phyloP scores from a whole-genome alignment of 495 filamentous ascomycete genomes.

The Penicillium parvum region DNA sequence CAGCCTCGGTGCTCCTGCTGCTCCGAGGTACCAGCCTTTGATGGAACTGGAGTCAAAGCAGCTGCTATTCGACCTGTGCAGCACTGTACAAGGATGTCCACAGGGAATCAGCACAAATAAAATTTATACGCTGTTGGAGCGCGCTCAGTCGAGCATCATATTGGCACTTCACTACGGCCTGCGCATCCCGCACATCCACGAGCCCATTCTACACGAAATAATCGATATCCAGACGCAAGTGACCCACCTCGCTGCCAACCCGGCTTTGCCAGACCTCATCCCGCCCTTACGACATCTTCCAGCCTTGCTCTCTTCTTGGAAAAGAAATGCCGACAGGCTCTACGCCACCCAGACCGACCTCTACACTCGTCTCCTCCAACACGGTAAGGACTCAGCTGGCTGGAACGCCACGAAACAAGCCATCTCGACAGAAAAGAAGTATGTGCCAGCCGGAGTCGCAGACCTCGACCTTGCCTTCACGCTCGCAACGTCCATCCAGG shows the following conservation, averaged over 20 bases:
- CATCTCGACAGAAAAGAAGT: constrained; percentile 16
- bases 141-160: constrained; percentile 29
- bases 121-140: constrained; percentile 24
- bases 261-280: constrained; percentile 29
- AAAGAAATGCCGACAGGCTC: constrained; percentile 18
- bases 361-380: constrained; percentile 24
- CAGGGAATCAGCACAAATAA: constrained; percentile 14
- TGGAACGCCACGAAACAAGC: constrained; percentile 33
- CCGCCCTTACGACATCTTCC: constrained; percentile 32
- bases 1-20: constrained; percentile 18
- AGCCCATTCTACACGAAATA: constrained; percentile 25
- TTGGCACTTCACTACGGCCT: constrained; percentile 31
- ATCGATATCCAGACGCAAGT: constrained; percentile 20
- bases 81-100: neutral
- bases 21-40: constrained; percentile 21
- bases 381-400: constrained; percentile 15
- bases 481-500: constrained; percentile 26
- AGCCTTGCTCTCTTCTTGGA: constrained; percentile 29
- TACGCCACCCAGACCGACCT: constrained; percentile 22
- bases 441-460: constrained; percentile 4
- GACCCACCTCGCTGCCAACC: constrained; percentile 26
- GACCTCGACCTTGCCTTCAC: constrained; percentile 31
- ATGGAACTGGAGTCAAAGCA: constrained; percentile 30
- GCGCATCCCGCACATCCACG: constrained; percentile 27
- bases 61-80: constrained; percentile 21